phyloP scores from a whole-genome alignment of 2,329 filamentous ascomycete genomes.

The Raffaelea albimanens region DNA sequence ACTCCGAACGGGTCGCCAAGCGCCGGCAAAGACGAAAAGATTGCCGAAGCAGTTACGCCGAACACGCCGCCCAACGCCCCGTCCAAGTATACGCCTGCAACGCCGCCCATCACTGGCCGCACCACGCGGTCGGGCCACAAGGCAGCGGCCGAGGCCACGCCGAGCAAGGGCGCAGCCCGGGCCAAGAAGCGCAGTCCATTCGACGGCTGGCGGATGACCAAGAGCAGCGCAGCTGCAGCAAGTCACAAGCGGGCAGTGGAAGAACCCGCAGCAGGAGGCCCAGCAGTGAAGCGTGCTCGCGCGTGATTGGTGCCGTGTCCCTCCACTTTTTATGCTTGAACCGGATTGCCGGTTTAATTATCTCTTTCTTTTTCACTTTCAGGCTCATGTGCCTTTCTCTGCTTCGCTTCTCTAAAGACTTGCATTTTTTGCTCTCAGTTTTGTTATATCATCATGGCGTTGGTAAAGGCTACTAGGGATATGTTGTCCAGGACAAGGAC shows the following conservation, averaged over 20 bases:
- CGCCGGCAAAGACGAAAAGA: slow-evolving; percentile 54
- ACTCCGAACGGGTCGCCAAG: slow-evolving; percentile 20
- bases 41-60: slow-evolving; percentile 25
- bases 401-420: not conserved
- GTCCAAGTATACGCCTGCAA: slow-evolving; percentile 42
- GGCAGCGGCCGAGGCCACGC: slow-evolving; percentile 23
- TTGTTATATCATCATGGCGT: too few relatives aligned
- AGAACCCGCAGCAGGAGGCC: slow-evolving; percentile 2
- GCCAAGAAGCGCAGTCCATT: slow-evolving; percentile 44
- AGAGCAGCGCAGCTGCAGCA: slow-evolving; percentile 30
- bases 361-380: slow-evolving; percentile 3
- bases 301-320: not conserved
- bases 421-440: not conserved
- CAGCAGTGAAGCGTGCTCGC: slow-evolving; percentile 1
- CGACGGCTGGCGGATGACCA: slow-evolving; percentile 59
- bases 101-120: slow-evolving; percentile 54
- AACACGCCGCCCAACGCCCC: slow-evolving; percentile 42
- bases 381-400: not conserved
- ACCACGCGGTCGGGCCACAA: slow-evolving; percentile 43
- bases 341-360: too few relatives aligned
- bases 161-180: slow-evolving; percentile 28
- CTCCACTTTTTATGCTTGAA: slow-evolving; percentile 1
- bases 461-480: too few relatives aligned
- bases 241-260: slow-evolving; percentile 36
- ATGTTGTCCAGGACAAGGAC: too few relatives aligned